A percentile compares a stretch with the other conserved stretches of the same genome.
Conservation (phyloP, 2,329 filamentous ascomycete species). For the Neopestalotiopsis rosae region DNA sequence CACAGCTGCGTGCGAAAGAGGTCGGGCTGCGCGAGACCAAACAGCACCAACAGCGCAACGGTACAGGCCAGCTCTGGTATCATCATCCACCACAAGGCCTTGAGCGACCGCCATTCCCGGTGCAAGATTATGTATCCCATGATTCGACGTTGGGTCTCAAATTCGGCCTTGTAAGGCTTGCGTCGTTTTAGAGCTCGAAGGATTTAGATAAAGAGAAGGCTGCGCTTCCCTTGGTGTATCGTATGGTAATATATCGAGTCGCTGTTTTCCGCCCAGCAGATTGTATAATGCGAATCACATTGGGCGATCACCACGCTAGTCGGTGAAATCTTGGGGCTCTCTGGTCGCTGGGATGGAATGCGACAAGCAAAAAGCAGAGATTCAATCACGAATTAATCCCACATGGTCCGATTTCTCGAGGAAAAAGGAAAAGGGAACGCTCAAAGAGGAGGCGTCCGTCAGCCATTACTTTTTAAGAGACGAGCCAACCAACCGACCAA, state of each 20-base stretch:
- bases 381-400: neutral
- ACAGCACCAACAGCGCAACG: conserved; percentile 70
- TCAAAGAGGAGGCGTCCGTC: conserved; percentile 2
- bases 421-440: neutral
- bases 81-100: conserved; percentile 68
- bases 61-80: conserved; percentile 69
- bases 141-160: neutral
- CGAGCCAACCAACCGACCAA: neutral
- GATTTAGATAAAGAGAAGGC: neutral
- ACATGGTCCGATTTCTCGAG: neutral
- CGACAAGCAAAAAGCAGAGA: neutral
- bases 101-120: conserved; percentile 62
- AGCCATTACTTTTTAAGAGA: conserved; percentile 15
- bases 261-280: too few species aligned
- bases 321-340: neutral
- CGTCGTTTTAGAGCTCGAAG: neutral
- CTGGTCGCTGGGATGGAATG: neutral
- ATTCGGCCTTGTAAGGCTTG: neutral
- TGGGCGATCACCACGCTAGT: neutral
- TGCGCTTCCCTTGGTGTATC: neutral
- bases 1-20: conserved; percentile 75
- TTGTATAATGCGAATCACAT: neutral
- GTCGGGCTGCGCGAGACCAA: conserved; percentile 75
- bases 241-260: neutral
- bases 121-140: conserved; percentile 62